phyloP scores from a whole-genome alignment of 371 early-diverging fungal genomes.

The Sporodiniella umbellata region DNA sequence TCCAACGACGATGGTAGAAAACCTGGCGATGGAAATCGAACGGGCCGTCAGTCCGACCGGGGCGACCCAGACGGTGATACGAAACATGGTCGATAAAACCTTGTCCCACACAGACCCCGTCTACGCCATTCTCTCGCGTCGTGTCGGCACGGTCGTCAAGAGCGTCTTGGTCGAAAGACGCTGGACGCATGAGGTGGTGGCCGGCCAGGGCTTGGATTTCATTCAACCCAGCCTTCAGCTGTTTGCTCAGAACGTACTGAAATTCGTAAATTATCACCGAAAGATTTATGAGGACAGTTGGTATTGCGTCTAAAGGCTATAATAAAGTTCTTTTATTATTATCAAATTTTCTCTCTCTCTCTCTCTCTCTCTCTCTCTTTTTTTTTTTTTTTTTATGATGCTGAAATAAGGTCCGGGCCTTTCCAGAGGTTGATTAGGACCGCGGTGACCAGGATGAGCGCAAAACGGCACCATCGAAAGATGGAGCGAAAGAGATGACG shows the following conservation, averaged over 20 bases:
- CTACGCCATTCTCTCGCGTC: slow-evolving; percentile 59
- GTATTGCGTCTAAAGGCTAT: no score
- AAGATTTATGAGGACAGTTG: no score
- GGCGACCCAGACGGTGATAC: slow-evolving; percentile 49
- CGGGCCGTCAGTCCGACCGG: slow-evolving; percentile 15
- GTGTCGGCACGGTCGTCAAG: slow-evolving; percentile 52
- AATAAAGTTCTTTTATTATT: no score
- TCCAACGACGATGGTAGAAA: slow-evolving; percentile 47
- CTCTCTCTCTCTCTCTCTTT: no score
- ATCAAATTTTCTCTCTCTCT: no score
- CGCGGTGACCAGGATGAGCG: slow-evolving; percentile 47
- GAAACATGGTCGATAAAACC: slow-evolving; percentile 71
- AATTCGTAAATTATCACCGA: no score
- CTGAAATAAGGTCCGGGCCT: slow-evolving; percentile 51
- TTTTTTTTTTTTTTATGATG: no score
- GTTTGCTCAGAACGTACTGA: no score
- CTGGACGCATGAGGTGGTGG: slow-evolving; percentile 41
- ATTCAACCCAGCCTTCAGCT: slow-evolving; percentile 56
- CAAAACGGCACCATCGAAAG: slow-evolving; percentile 59
- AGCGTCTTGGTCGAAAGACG: slow-evolving; percentile 49
- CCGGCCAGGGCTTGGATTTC: slow-evolving; percentile 60
- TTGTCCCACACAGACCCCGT: slow-evolving; percentile 67
- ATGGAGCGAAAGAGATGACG: slow-evolving; percentile 36
- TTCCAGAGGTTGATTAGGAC: slow-evolving; percentile 53
- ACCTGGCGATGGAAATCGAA: slow-evolving; percentile 44